Percentiles rank a stretch among this genome's conserved stretches.
Conservation (phyloP, 106 monocot species). For the Allium cepa region DNA sequence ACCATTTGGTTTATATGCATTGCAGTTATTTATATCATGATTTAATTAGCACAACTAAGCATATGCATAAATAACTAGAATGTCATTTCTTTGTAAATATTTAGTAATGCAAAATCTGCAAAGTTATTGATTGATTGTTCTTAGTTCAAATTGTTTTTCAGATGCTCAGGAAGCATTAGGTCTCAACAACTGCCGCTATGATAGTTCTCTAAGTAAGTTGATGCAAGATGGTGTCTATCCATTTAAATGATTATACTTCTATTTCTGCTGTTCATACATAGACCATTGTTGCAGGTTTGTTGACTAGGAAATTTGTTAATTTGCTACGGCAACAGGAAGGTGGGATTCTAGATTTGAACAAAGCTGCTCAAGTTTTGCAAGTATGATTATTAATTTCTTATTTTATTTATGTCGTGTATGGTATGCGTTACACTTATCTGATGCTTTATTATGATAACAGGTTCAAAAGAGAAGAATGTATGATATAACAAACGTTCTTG, state of each 20-base stretch:
- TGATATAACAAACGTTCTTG: slow-evolving; percentile 99
- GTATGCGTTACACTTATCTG: background rate
- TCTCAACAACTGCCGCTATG: slow-evolving; percentile 67
- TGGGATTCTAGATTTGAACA: slow-evolving; percentile 92
- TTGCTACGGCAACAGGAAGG: slow-evolving; percentile 78
- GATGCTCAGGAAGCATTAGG: slow-evolving; percentile 4
- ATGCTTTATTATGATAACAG: slow-evolving; percentile 18
- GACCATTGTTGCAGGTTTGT: slow-evolving; percentile 43
- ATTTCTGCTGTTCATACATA: background rate
- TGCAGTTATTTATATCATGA: background rate
- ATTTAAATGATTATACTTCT: background rate
- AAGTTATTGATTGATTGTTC: too few species aligned
- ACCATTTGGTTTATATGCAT: background rate
- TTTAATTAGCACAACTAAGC: background rate
- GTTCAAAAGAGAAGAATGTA: slow-evolving; percentile 98
- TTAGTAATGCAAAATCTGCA: background rate
- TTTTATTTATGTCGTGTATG: background rate
- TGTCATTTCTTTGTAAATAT: background rate
- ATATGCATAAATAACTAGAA: background rate
- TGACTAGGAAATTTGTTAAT: slow-evolving; percentile 91
- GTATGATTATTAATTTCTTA: slow-evolving; percentile 24
- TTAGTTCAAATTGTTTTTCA: background rate
- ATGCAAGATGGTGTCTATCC: background rate
- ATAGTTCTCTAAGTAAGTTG: slow-evolving; percentile 87
- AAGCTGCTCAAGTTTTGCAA: slow-evolving; percentile 79